Conservation (phyloP, 305 asterid genomes). For the Fraxinus velutina region DNA sequence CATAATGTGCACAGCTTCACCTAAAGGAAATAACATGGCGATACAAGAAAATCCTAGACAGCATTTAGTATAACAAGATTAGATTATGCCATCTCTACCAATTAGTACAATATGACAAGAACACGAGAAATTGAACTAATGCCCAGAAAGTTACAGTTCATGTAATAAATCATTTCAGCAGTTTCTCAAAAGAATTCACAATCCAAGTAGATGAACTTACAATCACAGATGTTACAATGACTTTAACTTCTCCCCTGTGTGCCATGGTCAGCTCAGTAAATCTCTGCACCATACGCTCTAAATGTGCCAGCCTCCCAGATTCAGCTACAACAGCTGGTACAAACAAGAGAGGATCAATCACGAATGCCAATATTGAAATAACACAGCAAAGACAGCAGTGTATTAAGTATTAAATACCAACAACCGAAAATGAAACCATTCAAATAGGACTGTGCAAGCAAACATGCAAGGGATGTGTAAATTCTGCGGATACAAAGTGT, state of each 20-base stretch:
- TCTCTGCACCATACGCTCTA: constrained; percentile 52
- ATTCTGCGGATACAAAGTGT: background rate
- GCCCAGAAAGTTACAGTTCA: background rate
- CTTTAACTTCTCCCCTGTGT: constrained; percentile 72
- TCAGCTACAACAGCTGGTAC: constrained; percentile 59
- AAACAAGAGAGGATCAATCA: constrained; percentile 8
- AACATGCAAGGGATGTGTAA: constrained; percentile 11
- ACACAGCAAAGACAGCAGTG: background rate
- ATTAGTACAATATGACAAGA: background rate
- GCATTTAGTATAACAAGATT: background rate
- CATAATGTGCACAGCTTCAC: background rate
- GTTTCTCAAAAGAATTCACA: background rate
- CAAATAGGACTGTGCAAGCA: background rate
- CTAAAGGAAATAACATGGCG: background rate
- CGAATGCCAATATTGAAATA: background rate
- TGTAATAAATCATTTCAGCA: background rate
- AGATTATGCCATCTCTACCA: background rate
- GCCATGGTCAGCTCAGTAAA: constrained; percentile 81
- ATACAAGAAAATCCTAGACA: background rate
- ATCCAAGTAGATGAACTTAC: constrained; percentile 41
- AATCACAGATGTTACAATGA: constrained; percentile 68
- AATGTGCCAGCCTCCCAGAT: constrained; percentile 54
- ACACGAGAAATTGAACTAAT: background rate
- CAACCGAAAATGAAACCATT: background rate
- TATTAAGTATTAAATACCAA: background rate